Conservation (phyloP, 1,139 yeast species). For the Suhomyces wounanorum region DNA sequence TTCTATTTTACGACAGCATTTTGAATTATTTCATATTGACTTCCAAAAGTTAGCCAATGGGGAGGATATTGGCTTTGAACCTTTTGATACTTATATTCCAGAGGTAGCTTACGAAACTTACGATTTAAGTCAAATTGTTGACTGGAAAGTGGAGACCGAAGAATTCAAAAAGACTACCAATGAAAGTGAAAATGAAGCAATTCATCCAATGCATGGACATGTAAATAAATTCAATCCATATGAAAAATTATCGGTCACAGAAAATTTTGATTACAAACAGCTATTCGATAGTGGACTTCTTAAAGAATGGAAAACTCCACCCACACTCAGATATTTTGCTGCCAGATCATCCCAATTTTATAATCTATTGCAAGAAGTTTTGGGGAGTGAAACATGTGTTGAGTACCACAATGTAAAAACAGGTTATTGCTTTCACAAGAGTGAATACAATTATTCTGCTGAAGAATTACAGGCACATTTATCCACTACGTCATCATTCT, state of each 20-base stretch:
- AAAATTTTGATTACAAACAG: conserved; percentile 15
- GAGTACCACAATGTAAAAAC: conserved; percentile 52
- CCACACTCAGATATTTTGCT: conserved; percentile 59
- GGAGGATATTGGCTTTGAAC: conserved; percentile 39
- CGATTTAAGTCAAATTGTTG: conserved; percentile 10
- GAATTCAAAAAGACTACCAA: not conserved
- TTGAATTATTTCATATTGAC: conserved; percentile 41
- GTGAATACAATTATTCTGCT: conserved; percentile 36
- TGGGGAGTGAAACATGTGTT: conserved; percentile 42
- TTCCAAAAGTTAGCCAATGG: conserved; percentile 51
- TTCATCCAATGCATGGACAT: not conserved
- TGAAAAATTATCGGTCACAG: not conserved
- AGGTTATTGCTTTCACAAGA: conserved; percentile 35
- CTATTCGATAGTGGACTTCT: conserved; percentile 23
- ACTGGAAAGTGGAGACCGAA: not conserved
- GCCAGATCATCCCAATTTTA: conserved; percentile 56
- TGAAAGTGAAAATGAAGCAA: not conserved
- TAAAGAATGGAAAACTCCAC: conserved; percentile 51
- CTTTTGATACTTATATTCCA: conserved; percentile 33
- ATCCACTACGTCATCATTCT: conserved; percentile 42
- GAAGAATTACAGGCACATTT: conserved; percentile 29
- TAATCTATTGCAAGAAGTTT: conserved; percentile 22
- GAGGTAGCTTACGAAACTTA: conserved; percentile 10
- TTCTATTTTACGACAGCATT: conserved; percentile 36
- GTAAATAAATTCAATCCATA: not conserved